Conservation (phyloP, 305 asterid species). For the Fraxinus ornus region DNA sequence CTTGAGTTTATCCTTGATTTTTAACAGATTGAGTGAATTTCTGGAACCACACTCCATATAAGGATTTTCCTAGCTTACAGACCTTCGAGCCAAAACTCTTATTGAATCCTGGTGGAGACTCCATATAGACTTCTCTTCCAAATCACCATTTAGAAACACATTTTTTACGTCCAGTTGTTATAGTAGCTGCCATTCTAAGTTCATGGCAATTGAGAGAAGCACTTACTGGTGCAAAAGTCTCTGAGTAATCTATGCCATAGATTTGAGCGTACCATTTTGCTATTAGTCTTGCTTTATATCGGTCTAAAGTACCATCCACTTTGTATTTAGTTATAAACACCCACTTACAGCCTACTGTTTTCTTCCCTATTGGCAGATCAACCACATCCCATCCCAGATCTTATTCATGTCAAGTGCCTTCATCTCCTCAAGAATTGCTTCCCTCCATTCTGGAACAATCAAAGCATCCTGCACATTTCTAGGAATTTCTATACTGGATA, state of each 20-base stretch:
- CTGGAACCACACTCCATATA: neutral
- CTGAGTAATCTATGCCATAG: neutral
- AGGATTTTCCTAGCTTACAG: neutral
- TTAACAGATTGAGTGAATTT: neutral
- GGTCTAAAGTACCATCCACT: neutral
- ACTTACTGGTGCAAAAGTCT: neutral
- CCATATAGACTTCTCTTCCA: neutral
- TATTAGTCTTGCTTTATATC: neutral
- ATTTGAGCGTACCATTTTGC: neutral
- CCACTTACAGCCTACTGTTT: neutral
- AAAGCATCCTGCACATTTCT: neutral
- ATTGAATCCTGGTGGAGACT: neutral
- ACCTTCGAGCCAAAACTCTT: neutral
- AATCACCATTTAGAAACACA: neutral
- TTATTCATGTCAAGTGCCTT: neutral
- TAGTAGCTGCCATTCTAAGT: neutral
- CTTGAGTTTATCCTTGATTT: neutral
- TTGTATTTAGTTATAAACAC: neutral
- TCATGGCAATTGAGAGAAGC: neutral
- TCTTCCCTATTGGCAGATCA: neutral
- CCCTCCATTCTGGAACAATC: neutral
- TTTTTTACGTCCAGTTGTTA: neutral
- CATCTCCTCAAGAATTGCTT: neutral
- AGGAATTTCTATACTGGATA: neutral
- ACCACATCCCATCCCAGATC: neutral